Base-by-base conservation (phyloP, 2,329 filamentous ascomycete genomes). In the Botrytis porri region DNA sequence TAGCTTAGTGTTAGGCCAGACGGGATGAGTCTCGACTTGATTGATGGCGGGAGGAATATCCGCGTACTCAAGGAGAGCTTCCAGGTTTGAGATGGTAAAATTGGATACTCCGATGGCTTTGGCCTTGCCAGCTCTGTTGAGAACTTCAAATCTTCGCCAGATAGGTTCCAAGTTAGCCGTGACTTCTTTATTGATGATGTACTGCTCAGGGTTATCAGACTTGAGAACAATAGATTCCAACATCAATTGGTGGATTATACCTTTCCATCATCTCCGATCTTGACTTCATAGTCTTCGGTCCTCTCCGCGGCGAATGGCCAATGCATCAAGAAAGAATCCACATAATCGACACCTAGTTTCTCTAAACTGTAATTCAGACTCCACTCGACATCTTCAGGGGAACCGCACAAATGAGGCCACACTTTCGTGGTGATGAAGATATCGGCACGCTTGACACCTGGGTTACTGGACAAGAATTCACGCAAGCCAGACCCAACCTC, bases 261-360 rank as follows among this genome's bases (percentile, higher is more conserved):
- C 82, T 87, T 87, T 72, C 85, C 85, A 81, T 88, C 84, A 63
- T 83, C 78, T 64, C 85, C 85, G 74, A 87, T 80, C 69, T 84
- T 83, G 57, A 82, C 77, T 79, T 88, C 90, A 80, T 93, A 81
- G 80, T 95, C 90, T n/a, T 88, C 84, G 65, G 89, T 88, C 82
- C 89, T 93, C 93, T 95, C 88, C 92, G 89, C 73, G 88, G 89
- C 72, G 92, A 84, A 85, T 4, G 93, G 92, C 93, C 93, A 96
- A 84, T 97, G 93, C 84, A 97, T 88, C 45, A 97, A 86, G 80
- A 88, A 93, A 72, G 95, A 84, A 81, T 97, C 93, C 16, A 97
- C 87, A 81, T 96, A 95, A 76, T 94, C 91, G 66, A 95, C 84
- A 1, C 92, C 91, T 41, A 97, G 84, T 74, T 88, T 87, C 83